Base-by-base conservation (phyloP, 2,329 filamentous ascomycete species). In the Penicillium occitanis region DNA sequence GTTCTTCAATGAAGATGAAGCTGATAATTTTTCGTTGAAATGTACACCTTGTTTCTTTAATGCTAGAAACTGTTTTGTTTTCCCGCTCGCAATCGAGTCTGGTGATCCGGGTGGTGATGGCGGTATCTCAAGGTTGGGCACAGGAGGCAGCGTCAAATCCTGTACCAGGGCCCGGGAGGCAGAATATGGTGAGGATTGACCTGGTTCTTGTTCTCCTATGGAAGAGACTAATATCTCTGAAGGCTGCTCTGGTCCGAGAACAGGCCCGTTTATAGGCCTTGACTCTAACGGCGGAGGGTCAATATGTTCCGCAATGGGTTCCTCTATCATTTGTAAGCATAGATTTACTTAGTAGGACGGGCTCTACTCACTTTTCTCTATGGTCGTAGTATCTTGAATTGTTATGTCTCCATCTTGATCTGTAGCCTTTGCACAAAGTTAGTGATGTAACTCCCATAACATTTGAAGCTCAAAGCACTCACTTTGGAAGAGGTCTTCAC, bases 31-130 rank as follows among this genome's bases (percentile, higher is more conserved):
- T 69, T 85, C 80, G 69, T 90, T 89, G 78, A 89, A 90, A 74
- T 90, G 87, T 25, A 86, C 78, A 2, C 85, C 85, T 72, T 87
- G 84, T 70, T 84, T 84, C 73, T 89, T 90, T 42, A 89, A 77
- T 25, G 84, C 81, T 3, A 89, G 80, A 68, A 89, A 90, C 69
- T 85, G 84, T 58, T 81, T 79, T 71, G 89, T 86, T 70, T 88
- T 88, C 68, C 82, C 82, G 19, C 84, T 86, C 2, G 82, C 71
- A 5, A 72, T 74, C 30, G 77, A 75, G 59, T 80, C 70, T 5
- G 81, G 79, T 46, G 80, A 81, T 33, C 79, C 79, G n/a, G 80
- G 80, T 22, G 80, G 82, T 14, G 79, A 83, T 17, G 77, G 76
- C 25, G 80, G 80, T 55, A 82, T 80, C 46, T 82, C 76, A 68